Evolutionary conservation across 2,329 filamentous ascomycete species (phyloP).

Genomic region (Thielaviopsis punctulata): DNA sequence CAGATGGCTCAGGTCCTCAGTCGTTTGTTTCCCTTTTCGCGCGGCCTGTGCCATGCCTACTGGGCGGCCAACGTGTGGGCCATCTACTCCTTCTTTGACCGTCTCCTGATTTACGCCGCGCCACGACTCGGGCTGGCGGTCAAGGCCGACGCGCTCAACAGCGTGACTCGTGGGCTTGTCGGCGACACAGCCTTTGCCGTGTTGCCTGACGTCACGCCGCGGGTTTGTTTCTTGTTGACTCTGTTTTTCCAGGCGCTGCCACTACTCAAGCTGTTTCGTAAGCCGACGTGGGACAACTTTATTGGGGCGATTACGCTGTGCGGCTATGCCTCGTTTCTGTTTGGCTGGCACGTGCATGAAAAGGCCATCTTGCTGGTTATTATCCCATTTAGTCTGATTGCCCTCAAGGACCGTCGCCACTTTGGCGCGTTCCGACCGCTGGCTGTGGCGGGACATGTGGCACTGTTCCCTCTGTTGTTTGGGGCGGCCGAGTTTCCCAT

Average conservation of each 20-base stretch:
- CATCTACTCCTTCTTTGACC: slow-evolving; percentile 81
- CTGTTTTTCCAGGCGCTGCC: slow-evolving; percentile 66
- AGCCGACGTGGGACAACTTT: slow-evolving; percentile 76
- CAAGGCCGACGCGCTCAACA: slow-evolving; percentile 58
- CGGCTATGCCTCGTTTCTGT: slow-evolving; percentile 90
- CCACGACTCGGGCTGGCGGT: slow-evolving; percentile 62
- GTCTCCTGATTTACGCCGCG: slow-evolving; percentile 69
- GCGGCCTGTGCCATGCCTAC: slow-evolving; percentile 90
- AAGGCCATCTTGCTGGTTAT: slow-evolving; percentile 91
- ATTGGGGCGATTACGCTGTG: slow-evolving; percentile 80
- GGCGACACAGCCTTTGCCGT: slow-evolving; percentile 91
- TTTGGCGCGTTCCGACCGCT: slow-evolving; percentile 82
- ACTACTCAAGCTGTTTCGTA: slow-evolving; percentile 63
- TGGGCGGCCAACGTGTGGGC: slow-evolving; percentile 98
- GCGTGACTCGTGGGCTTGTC: slow-evolving; percentile 81
- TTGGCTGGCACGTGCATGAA: slow-evolving; percentile 97
- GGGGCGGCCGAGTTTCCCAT: slow-evolving; percentile 84
- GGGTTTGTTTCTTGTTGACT: slow-evolving; percentile 66
- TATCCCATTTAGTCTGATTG: slow-evolving; percentile 85
- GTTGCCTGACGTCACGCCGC: slow-evolving; percentile 68
- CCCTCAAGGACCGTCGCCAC: slow-evolving; percentile 75
- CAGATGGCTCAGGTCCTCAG: slow-evolving; percentile 73
- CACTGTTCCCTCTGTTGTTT: slow-evolving; percentile 84
- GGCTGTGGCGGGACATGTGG: slow-evolving; percentile 85
- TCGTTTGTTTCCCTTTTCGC: slow-evolving; percentile 81